Conservation (phyloP, 345 rosid species). For the Syzygium grande region DNA sequence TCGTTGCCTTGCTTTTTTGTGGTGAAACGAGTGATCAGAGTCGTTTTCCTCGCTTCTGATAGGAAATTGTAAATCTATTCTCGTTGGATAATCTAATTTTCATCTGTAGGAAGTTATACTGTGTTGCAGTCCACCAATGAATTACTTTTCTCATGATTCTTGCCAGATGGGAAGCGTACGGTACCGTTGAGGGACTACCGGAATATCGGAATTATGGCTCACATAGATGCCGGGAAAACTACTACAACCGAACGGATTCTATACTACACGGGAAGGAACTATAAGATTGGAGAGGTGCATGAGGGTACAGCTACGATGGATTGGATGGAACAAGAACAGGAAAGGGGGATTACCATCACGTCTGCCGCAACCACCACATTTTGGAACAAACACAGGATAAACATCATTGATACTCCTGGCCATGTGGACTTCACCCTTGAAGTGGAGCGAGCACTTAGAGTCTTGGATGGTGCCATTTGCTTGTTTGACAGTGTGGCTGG, state of each 20-base stretch:
- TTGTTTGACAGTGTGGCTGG: slow-evolving; percentile 99
- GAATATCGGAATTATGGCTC: slow-evolving; percentile 98
- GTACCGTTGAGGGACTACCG: slow-evolving; percentile 82
- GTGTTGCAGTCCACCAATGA: background rate
- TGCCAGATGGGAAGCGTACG: slow-evolving; percentile 49
- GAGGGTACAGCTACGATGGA: slow-evolving; percentile 99
- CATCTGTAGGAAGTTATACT: background rate
- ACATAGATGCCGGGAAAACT: slow-evolving; percentile 98
- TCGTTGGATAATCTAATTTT: background rate
- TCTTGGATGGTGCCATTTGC: slow-evolving; percentile 93
- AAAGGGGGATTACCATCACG: slow-evolving; percentile 96
- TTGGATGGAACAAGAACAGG: slow-evolving; percentile 99
- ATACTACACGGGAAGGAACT: slow-evolving; percentile 89
- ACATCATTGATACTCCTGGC: slow-evolving; percentile 95
- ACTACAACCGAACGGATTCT: slow-evolving; percentile 89
- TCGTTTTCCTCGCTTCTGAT: background rate
- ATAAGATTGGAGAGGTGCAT: slow-evolving; percentile 95
- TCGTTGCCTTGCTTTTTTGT: background rate
- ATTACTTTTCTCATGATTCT: background rate
- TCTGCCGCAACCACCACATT: slow-evolving; percentile 95
- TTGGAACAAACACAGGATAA: slow-evolving; percentile 88
- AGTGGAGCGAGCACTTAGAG: slow-evolving; percentile 94
- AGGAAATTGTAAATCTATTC: background rate
- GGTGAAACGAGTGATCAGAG: background rate
- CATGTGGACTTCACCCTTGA: slow-evolving; percentile 97